Percentiles rank a stretch among this genome's conserved stretches.
Evolutionary conservation across 495 filamentous ascomycete genomes (phyloP).

Genomic region (Immersiella caudata): DNA sequence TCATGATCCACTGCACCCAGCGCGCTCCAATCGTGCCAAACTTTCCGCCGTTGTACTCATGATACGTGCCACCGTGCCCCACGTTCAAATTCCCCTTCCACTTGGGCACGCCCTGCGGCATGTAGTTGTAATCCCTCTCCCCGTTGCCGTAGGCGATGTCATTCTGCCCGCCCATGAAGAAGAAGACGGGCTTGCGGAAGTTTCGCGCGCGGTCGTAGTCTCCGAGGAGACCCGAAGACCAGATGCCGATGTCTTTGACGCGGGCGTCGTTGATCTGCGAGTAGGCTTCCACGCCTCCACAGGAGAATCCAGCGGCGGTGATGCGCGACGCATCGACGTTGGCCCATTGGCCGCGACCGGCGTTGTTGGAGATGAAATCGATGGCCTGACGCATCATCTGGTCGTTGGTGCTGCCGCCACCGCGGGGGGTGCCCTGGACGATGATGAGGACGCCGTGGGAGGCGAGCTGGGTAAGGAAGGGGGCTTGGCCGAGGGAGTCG

Average conservation of each 20-base stretch:
- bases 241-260: constrained; percentile 34
- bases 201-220: constrained; percentile 18
- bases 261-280: neutral
- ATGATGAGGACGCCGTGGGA: constrained; percentile 39
- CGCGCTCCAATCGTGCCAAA: constrained; percentile 4
- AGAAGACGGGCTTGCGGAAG: constrained; percentile 33
- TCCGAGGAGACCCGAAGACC: constrained; percentile 29
- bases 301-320: constrained; percentile 32
- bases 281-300: constrained; percentile 38
- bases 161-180: constrained; percentile 32
- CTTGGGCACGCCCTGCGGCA: constrained; percentile 2
- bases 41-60: constrained; percentile 8
- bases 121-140: constrained; percentile 4
- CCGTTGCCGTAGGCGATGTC: constrained; percentile 39
- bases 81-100: constrained; percentile 8
- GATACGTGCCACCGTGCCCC: constrained; percentile 1
- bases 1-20: constrained; percentile 9
- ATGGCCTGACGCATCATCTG: constrained; percentile 27
- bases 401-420: constrained; percentile 27
- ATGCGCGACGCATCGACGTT: constrained; percentile 32
- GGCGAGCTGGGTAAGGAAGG: constrained; percentile 32
- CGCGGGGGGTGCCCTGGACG: constrained; percentile 32
- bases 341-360: constrained; percentile 21
- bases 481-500: constrained; percentile 20
- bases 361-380: constrained; percentile 29